A percentile compares a stretch with the other conserved stretches of the same genome.
Evolutionary conservation across 805 yeast genomes (phyloP).

Genomic region (Starmerella etchellsii): DNA sequence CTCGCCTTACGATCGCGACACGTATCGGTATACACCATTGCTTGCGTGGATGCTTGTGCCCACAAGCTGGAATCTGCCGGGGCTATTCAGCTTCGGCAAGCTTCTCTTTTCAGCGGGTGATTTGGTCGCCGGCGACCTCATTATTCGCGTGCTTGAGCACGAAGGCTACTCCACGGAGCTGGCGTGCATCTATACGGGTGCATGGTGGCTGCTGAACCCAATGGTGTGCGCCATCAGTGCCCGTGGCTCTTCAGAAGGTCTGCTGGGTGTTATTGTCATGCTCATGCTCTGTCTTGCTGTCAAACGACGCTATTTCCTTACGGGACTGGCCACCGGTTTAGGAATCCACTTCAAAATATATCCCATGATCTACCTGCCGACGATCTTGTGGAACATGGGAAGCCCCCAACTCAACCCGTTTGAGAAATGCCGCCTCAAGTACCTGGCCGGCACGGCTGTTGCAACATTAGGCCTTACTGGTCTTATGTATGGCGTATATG

Average conservation of each 20-base stretch:
- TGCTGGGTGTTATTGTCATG: constrained; percentile 67
- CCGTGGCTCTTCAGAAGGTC: constrained; percentile 85
- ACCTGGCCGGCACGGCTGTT: constrained; percentile 31
- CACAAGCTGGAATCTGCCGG: constrained; percentile 29
- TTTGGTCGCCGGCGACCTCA: constrained; percentile 60
- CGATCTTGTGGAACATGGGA: constrained; percentile 40
- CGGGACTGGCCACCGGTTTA: constrained; percentile 47
- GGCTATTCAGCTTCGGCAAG: constrained; percentile 59
- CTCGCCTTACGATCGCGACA: constrained; percentile 75
- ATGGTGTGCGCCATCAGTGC: constrained; percentile 90
- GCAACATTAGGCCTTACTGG: constrained; percentile 39
- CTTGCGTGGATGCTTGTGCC: constrained; percentile 75
- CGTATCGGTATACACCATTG: constrained; percentile 87
- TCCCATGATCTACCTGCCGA: constrained; percentile 78
- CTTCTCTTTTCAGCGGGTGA: constrained; percentile 65
- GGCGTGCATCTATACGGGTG: constrained; percentile 36
- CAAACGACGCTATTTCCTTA: constrained; percentile 28
- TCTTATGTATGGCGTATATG: constrained; percentile 57
- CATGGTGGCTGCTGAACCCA: constrained; percentile 96
- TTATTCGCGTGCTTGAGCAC: constrained; percentile 27
- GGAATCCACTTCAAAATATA: constrained; percentile 84
- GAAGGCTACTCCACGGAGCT: constrained; percentile 25
- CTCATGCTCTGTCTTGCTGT: constrained; percentile 38
- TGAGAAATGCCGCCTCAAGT: constrained; percentile 33
- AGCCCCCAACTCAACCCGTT: constrained; percentile 21